Base-by-base conservation (phyloP, 1,284 basidiomycete species). In the Cryptococcus sp. region DNA sequence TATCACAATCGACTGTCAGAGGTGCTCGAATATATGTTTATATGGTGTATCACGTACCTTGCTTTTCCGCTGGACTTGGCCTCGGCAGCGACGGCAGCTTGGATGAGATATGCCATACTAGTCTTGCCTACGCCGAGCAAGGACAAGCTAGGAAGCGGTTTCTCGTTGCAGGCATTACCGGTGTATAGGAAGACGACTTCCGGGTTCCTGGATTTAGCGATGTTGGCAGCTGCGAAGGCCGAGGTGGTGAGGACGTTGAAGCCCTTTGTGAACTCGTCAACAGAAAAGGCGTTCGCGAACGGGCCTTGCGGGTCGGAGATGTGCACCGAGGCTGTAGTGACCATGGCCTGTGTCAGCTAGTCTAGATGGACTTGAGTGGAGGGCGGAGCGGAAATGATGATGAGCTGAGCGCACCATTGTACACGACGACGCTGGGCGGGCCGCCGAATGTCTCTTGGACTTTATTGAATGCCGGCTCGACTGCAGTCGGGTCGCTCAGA, bases 221-320 rank as follows among this genome's bases (percentile, higher is more conserved):
- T 48, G 17, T 19, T 19, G 41, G 54, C 54, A 38, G 54, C 54
- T 17, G n/a, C n/a, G 23, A 44, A 50, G 1, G 47, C 42, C 0
- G 54, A 50, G 16, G 50, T 16, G 20, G 54, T 56, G 27, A 50
- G 49, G 39, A 25, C 40, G 41, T 56, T 56, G 16, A 56, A 45
- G 3, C 16, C 22, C 16, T 49, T 55, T n/a, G 25, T 41, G 40
- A 55, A 47, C 2, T 40, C 35, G 25, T 41, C 45, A 31, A 55
- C n/a, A 0, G 41, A 11, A 35, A 5, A 35, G 31, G 31, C 5
- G 13, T 35, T 35, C 31, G 31, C 31, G 31, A 35, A 35, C 8
- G 5, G 53, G n/a, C 11, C 35, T 22, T 40, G 31, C 44, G 20
- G 22, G 31, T 5, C 23, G 15, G 38, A 42, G 22, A 6, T 20